Conservation (phyloP, 176 grass and related monocot species). For the Miscanthus lutarioriparius region DNA sequence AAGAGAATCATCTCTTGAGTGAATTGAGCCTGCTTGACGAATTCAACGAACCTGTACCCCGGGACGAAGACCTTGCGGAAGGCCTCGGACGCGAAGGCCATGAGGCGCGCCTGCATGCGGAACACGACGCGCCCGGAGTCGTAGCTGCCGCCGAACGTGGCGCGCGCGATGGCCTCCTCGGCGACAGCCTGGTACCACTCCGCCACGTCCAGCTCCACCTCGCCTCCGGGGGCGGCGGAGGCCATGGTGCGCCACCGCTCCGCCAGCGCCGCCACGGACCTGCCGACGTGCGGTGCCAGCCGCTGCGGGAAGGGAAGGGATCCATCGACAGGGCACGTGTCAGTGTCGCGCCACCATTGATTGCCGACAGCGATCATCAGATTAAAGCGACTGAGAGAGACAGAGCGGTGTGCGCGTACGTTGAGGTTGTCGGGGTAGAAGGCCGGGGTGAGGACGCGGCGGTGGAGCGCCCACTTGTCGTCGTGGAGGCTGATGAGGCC, state of each 20-base stretch:
- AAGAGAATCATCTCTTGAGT: too few species aligned
- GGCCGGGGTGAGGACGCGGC: constrained; percentile 66
- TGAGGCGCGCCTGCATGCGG: constrained; percentile 71
- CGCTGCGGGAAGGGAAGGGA: constrained; percentile 39
- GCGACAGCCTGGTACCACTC: constrained; percentile 86
- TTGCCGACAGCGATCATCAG: background rate
- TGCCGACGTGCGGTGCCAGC: constrained; percentile 62
- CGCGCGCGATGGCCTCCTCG: constrained; percentile 70
- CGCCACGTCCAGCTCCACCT: constrained; percentile 81
- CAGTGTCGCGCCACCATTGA: constrained; percentile 4
- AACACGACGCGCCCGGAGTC: constrained; percentile 67
- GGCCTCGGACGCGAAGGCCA: constrained; percentile 74
- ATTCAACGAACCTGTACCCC: constrained; percentile 70
- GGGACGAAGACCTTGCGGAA: constrained; percentile 94
- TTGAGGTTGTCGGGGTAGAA: constrained; percentile 87
- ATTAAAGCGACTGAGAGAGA: background rate
- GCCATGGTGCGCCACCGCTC: constrained; percentile 61
- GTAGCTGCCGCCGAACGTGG: constrained; percentile 72
- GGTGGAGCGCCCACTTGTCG: constrained; percentile 81
- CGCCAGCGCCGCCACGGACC: constrained; percentile 59
- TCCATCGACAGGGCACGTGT: constrained; percentile 19
- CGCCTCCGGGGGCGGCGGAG: constrained; percentile 30
- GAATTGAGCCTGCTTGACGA: too few species aligned
- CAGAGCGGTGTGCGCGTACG: constrained; percentile 36
- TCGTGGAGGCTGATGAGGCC: constrained; percentile 77